phyloP scores from a whole-genome alignment of 176 grass and related monocot species.

The Hordeum vulgare region MorexV3_pseudomolecules_assembly NC_058523.1:463212063-463212562 shows the following conservation, averaged over 20 bases:
- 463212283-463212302: neutral
- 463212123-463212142: neutral
- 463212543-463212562: constrained; percentile 13
- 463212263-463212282: neutral
- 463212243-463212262: neutral
- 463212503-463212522: neutral
- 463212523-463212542: neutral
- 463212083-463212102: neutral
- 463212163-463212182: too few species aligned
- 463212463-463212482: neutral
- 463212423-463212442: constrained; percentile 42
- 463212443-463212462: constrained; percentile 68
- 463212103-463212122: neutral
- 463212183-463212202: neutral
- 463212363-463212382: constrained; percentile 6
- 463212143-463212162: neutral
- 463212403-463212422: constrained; percentile 30
- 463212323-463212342: neutral
- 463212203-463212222: neutral
- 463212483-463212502: neutral
- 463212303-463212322: neutral
- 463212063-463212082: neutral
- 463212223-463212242: neutral
- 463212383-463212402: constrained; percentile 63
- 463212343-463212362: neutral